A percentile compares a stretch with the other conserved stretches of the same genome.
These are phyloP conservation scores for Metschnikowia hibisci DNA, from an alignment of 805 yeast species.

Conservation along the genomic window DNA sequence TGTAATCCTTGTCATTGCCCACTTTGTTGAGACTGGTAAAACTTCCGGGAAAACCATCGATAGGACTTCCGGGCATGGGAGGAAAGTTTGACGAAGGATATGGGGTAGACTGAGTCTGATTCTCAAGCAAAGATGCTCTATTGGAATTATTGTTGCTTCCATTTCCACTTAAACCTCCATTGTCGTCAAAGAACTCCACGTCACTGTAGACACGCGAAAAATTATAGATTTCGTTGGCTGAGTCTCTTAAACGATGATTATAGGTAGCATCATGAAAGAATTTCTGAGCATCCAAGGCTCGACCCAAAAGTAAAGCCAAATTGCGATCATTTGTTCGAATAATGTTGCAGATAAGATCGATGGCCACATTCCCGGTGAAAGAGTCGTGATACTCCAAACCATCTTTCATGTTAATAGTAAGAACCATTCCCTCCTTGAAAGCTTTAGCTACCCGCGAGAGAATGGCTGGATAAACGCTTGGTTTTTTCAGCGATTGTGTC, in stretches of 20 bases:
- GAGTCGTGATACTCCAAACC: slow-evolving; percentile 90
- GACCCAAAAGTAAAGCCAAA: slow-evolving; percentile 80
- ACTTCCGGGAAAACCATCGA: slow-evolving; percentile 13
- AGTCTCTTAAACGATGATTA: slow-evolving; percentile 88
- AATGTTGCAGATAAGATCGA: slow-evolving; percentile 80
- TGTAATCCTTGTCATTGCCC: slow-evolving; percentile 14
- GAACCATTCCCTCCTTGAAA: slow-evolving; percentile 63
- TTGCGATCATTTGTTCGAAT: slow-evolving; percentile 89
- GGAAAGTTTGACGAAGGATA: slow-evolving; percentile 18
- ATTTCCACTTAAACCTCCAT: slow-evolving; percentile 16
- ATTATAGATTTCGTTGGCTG: slow-evolving; percentile 81
- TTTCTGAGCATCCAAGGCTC: slow-evolving; percentile 91
- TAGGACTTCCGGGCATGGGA: slow-evolving; percentile 17
- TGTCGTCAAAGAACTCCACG: slow-evolving; percentile 39
- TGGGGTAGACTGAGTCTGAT: slow-evolving; percentile 18
- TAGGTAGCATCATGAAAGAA: slow-evolving; percentile 94
- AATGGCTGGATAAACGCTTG: slow-evolving; percentile 85
- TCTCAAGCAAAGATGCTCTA: slow-evolving; percentile 27
- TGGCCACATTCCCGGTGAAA: slow-evolving; percentile 91
- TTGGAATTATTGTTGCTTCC: slow-evolving; percentile 21
- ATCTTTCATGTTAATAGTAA: slow-evolving; percentile 81
- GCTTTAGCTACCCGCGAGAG: slow-evolving; percentile 78
- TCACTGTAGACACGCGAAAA: slow-evolving; percentile 57
- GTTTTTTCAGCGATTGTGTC: slow-evolving; percentile 40
- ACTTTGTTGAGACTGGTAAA: slow-evolving; percentile 16